These are phyloP conservation scores for Coffea humblotiana DNA, from an alignment of 305 asterid species.

Conservation along the genomic window DNA sequence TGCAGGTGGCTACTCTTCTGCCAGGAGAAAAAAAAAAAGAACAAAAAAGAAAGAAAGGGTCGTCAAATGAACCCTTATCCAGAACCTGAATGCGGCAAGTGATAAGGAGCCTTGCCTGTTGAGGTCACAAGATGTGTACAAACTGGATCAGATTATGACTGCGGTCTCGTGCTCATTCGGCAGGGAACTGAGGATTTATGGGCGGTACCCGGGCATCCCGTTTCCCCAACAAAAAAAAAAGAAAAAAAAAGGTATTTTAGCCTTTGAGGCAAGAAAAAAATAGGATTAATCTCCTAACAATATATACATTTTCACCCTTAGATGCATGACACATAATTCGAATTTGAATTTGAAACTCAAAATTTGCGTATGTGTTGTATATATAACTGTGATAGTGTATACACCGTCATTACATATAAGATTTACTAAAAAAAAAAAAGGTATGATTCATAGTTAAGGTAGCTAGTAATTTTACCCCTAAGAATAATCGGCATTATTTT, in stretches of 20 bases:
- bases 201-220: neutral
- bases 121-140: neutral
- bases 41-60: too few relatives aligned
- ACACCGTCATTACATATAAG: too few relatives aligned
- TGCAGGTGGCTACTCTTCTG: neutral
- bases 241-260: too few relatives aligned
- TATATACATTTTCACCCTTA: too few relatives aligned
- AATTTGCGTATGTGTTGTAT: too few relatives aligned
- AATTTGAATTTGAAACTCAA: too few relatives aligned
- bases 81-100: neutral
- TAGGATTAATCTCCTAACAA: too few relatives aligned
- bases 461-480: neutral
- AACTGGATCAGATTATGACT: neutral
- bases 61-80: slow-evolving; percentile 1
- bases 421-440: neutral
- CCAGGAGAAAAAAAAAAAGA: too few relatives aligned
- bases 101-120: neutral
- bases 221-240: neutral
- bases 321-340: too few relatives aligned
- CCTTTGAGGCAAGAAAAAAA: too few relatives aligned
- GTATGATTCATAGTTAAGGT: neutral
- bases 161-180: neutral
- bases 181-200: neutral
- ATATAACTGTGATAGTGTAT: too few relatives aligned
- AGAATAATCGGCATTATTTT: too few relatives aligned